Percentiles rank a stretch among this genome's conserved stretches.
Evolutionary conservation across 768 basidiomycete species (phyloP).

Genomic region (Serendipita sp.): DNA sequence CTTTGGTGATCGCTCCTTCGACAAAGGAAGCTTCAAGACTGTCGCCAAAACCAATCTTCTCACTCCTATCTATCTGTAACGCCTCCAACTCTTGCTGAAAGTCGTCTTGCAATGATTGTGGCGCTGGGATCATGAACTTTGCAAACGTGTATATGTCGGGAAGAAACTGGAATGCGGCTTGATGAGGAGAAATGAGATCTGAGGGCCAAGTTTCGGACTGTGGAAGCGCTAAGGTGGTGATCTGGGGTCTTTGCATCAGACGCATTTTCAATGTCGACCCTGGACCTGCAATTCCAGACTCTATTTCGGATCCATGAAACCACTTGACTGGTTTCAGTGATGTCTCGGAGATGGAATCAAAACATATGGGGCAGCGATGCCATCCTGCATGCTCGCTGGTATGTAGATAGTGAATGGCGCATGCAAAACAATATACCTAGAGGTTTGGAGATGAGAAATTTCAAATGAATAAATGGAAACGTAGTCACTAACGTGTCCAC

Average conservation of each 20-base stretch:
- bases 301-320: slow-evolving; percentile 35
- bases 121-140: slow-evolving; percentile 94
- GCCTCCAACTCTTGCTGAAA: slow-evolving; percentile 58
- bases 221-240: slow-evolving; percentile 87
- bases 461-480: slow-evolving; percentile 8
- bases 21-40: slow-evolving; percentile 65
- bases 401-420: slow-evolving; percentile 80
- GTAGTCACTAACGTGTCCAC: slow-evolving; percentile 70
- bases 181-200: slow-evolving; percentile 75
- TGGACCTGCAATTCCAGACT: neutral
- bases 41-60: slow-evolving; percentile 53
- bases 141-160: slow-evolving; percentile 79
- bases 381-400: slow-evolving; percentile 70
- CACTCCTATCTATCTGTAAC: slow-evolving; percentile 51
- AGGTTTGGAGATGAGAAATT: neutral
- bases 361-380: slow-evolving; percentile 91
- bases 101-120: slow-evolving; percentile 61
- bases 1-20: slow-evolving; percentile 56
- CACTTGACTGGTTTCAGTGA: slow-evolving; percentile 91
- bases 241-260: slow-evolving; percentile 81
- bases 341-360: slow-evolving; percentile 77
- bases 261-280: slow-evolving; percentile 48
- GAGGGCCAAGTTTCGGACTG: slow-evolving; percentile 89
- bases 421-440: slow-evolving; percentile 88
- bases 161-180: slow-evolving; percentile 90